Evolutionary conservation across 768 basidiomycete species (phyloP), one percentile per base, ranked within the genome.

Genomic region (Polyporus arcularius): DNA sequence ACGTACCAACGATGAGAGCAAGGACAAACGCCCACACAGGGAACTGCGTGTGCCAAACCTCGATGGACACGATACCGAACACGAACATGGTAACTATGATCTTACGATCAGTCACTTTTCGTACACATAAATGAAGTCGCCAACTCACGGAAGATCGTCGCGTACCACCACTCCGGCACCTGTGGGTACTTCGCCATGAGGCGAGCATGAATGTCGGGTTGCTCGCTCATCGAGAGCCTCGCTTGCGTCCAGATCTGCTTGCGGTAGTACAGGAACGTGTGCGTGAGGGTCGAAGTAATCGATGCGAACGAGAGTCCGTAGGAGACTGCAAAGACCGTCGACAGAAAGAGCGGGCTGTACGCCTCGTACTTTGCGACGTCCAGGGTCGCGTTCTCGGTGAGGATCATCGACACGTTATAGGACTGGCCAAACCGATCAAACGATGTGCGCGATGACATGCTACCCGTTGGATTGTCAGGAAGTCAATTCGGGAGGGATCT

Each of bases 1-100:
- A 51, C 57, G 38, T 30, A 63, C 62, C 68, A 32, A 84, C 76
- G 31, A 76, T 12, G 42, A 86, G 70, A 4, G 84, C 81, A 11
- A 85, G 72, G 1, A 86, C 67, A 47, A 87, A 76, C 15, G 85
- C 87, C 87, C 87, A 89, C 39, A 88, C 82, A 5, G 86, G 85
- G 78, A 89, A 82, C 32, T 78, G 71, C 12, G 87, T 82, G n/a
- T 83, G 80, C 86, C 86, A 89, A 14, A 86, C 68, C 68, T 84
- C 79, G 35, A 88, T 83, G 46, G 80, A 82, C 16, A 88, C 65
- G 67, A 85, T 78, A 14, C 84, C 85, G 56, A 89, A 86, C 9
- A 83, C 74, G 63, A 89, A 84, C 66, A 84, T 85, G 53, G 81
- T 61, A 52, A 76, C 82, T 79, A 56, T 18, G 39, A 53, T 8